Base-by-base conservation (phyloP, 176 grass and related monocot species). In the Lolium perenne region DNA sequence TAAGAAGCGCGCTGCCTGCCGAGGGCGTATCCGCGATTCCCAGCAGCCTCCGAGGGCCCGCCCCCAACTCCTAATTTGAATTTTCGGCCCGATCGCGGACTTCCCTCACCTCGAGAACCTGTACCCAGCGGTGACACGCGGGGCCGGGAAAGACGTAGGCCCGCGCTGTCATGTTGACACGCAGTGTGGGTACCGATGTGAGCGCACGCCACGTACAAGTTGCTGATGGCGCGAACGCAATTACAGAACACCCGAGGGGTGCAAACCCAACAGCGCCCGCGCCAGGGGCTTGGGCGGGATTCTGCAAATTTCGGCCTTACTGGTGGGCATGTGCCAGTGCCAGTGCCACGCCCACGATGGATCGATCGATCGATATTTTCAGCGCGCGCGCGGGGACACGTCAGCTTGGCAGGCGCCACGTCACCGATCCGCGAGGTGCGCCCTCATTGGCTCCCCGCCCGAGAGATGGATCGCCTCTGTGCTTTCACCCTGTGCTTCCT, bases 361-460 rank as follows among this genome's bases (percentile, higher is more conserved):
- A 29, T 29, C 29, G 1, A 35, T 35, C 32, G 32, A 35, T 3
- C 32, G 32, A 35, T 35, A 35, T 35, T 35, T 35, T 35, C 2
- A 3, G 32, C 32, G 32, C 32, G 32, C 32, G 32, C 60, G 11
- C 71, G 0, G 9, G 46, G 8, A 4, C 3, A 10, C 2, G 48
- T 2, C 11, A 29, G 26, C 26, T 29, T 2, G 32, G 32, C 32
- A 2, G 0, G 18, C 0, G 35, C 5, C 93, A 95, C 94, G 81
- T 93, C 94, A 96, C 0, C 82, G 94, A 93, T 96, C 94, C 91
- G 94, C 85, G 91, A 59, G 91, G 74, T 16, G 1, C 1, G 40
- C 3, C 0, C 13, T 17, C 60, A 71, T 89, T 89, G 88, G 88
- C 49, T n/a, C n/a, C n/a, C n/a, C n/a, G 48, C 11, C 38, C 38